phyloP scores from a whole-genome alignment of 441 rosid genomes.

The Dalechampia spathulata region DNA sequence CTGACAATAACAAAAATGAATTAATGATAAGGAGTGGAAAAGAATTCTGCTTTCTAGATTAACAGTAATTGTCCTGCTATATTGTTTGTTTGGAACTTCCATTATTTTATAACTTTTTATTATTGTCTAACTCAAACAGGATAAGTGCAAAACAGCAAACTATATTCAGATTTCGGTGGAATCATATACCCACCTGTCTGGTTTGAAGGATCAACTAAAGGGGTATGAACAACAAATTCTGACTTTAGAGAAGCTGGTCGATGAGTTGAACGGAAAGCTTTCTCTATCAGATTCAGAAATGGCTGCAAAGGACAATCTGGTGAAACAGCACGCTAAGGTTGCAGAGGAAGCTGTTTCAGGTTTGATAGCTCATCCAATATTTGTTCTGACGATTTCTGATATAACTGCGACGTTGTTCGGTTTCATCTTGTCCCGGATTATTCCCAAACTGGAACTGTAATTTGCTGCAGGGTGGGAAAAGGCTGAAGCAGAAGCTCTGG shows the following conservation, averaged over 20 bases:
- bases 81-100: no score
- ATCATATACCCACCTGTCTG: slow-evolving; percentile 60
- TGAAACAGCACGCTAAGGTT: no score
- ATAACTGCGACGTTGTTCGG: not conserved
- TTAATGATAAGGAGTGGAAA: no score
- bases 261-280: slow-evolving; percentile 59
- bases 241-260: slow-evolving; percentile 53
- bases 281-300: slow-evolving; percentile 61
- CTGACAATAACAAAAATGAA: not conserved
- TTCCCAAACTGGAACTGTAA: slow-evolving; percentile 2
- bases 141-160: slow-evolving; percentile 56
- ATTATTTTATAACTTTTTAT: slow-evolving; percentile 6
- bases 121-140: slow-evolving; percentile 32
- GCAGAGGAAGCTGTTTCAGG: slow-evolving; percentile 98
- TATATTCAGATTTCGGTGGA: slow-evolving; percentile 84
- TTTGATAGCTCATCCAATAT: no score
- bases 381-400: no score
- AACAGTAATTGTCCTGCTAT: not conserved
- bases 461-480: slow-evolving; percentile 86
- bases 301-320: slow-evolving; percentile 60
- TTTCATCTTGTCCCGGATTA: not conserved
- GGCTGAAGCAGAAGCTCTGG: slow-evolving; percentile 92
- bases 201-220: slow-evolving; percentile 66
- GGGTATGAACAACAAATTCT: slow-evolving; percentile 45
- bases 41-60: no score